phyloP scores from a whole-genome alignment of 139 green algal genomes.

The Desmodesmus armatus region DNA sequence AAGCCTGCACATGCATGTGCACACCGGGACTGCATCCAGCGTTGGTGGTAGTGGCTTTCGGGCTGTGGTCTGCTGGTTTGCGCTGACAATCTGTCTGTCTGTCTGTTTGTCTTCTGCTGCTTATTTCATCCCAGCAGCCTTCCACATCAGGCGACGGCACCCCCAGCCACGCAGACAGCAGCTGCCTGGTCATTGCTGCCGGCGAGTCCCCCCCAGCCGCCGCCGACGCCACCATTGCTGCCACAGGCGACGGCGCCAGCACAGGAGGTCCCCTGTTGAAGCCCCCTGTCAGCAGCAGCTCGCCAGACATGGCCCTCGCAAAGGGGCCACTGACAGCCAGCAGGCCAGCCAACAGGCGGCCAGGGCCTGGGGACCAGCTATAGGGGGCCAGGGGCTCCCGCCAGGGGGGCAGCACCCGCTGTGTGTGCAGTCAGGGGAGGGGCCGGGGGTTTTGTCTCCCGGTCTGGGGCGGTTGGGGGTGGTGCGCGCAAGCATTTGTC shows the following conservation, averaged over 20 bases:
- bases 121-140: not conserved
- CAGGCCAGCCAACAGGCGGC: conserved; percentile 28
- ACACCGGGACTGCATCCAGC: not conserved
- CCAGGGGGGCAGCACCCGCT: not conserved
- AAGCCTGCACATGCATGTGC: not conserved
- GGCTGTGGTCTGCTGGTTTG: not conserved
- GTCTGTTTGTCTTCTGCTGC: not conserved
- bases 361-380: not conserved
- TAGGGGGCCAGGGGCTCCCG: no score
- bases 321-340: conserved; percentile 37
- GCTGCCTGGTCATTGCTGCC: not conserved
- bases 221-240: not conserved
- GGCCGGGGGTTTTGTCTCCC: not conserved
- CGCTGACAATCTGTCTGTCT: no score
- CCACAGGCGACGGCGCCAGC: no score
- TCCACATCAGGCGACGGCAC: not conserved
- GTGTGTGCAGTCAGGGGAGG: not conserved
- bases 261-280: no score
- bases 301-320: not conserved
- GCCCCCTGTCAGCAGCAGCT: not conserved
- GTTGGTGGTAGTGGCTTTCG: not conserved
- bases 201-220: not conserved
- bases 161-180: not conserved
- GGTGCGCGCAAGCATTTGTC: not conserved
- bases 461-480: not conserved